Evolutionary conservation across 192 early-diverging fungal genomes (phyloP), one percentile per base, ranked within the genome.

Genomic region (Allomyces macrogynus): DNA sequence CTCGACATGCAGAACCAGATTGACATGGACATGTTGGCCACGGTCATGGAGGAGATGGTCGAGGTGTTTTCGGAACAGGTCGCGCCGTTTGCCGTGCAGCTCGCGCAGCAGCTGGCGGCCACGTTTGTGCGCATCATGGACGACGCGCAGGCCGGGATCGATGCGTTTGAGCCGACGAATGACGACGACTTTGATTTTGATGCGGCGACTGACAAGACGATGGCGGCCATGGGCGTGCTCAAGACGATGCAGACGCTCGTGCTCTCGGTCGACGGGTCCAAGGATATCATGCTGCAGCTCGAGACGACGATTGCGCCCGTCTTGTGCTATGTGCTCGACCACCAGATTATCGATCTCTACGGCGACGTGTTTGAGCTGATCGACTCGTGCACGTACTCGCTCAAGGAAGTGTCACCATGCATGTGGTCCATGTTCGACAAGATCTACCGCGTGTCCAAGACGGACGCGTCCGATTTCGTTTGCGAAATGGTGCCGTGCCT

Each of bases 221-320:
- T 88, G 82, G 88, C 91, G 1, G 88, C 92, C 18, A 85, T 88
- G 76, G 89, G 91, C 63, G 81, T 95, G 3, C 75, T 95, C 32
- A 91, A 91, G 72, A 93, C 91, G 18, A 83, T 99, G 61, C 82
- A 81, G 68, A 93, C 89, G 10, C 74, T 99, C 57, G 85, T 99
- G 16, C 67, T 89, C 61, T 84, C 89, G 63, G 78, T 97, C 43
- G 90, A 97, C 67, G 81, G 78, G 64, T 86, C 89, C 0, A 85
- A 84, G 8, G 84, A 89, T 57, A 85, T 92, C 40, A 75, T 95
- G 24, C 73, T 76, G 64, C 81, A 88, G 68, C 77, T 98, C 40
- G 91, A 98, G 71, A 76, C 81, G 65, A 78, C 84, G 0, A 69
- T 94, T 25, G 74, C 84, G 67, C 91, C 91, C 7, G 84, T 89